These are phyloP conservation scores for Arctium minus DNA, from an alignment of 129 eudicot species.

Conservation along the genomic window DNA sequence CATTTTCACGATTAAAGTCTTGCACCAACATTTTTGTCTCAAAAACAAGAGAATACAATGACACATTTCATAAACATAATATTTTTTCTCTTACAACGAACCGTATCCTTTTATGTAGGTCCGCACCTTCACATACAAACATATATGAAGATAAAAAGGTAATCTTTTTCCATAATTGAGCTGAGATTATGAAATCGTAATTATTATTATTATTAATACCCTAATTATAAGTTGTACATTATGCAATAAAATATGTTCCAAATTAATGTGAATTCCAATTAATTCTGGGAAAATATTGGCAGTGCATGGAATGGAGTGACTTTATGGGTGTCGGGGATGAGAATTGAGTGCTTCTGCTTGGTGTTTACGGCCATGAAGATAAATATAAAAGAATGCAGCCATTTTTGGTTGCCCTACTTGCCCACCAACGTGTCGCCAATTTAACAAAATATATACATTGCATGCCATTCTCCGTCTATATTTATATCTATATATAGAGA, in stretches of 20 bases:
- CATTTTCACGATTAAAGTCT: too few species aligned
- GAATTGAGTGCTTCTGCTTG: not conserved
- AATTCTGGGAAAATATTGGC: not conserved
- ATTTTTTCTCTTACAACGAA: too few species aligned
- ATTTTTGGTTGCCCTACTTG: slow-evolving; percentile 49
- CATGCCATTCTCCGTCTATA: not conserved
- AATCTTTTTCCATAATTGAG: not conserved
- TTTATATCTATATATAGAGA: too few species aligned
- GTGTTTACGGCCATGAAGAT: slow-evolving; percentile 40
- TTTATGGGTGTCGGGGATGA: not conserved
- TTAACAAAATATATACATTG: not conserved
- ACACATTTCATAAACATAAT: too few species aligned
- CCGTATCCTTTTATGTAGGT: too few species aligned
- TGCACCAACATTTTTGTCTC: too few species aligned
- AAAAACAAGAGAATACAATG: too few species aligned
- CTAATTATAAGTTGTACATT: not conserved
- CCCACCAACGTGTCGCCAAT: slow-evolving; percentile 23
- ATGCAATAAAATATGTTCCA: not conserved
- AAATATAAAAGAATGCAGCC: slow-evolving; percentile 59
- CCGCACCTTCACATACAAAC: not conserved
- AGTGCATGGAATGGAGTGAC: slow-evolving; percentile 22
- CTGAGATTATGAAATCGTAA: not conserved
- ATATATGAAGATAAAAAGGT: not conserved
- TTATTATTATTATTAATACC: not conserved
- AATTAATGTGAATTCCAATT: not conserved